Base-by-base conservation (phyloP, 805 yeast species). In the Candida saitoana region DNA sequence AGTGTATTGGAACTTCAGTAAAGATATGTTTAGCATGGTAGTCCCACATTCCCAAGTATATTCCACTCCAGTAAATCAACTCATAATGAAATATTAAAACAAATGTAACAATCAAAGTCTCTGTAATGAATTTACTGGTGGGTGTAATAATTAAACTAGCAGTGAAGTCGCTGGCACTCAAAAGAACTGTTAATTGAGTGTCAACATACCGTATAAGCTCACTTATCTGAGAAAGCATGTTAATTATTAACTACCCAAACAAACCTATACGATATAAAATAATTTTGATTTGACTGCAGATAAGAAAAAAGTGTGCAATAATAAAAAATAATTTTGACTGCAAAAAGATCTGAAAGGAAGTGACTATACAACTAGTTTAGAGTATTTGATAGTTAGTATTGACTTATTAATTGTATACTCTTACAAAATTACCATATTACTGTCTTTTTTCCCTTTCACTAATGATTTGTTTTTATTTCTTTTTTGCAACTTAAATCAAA, bases 1-100 rank as follows among this genome's bases (percentile, higher is more conserved):
- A 84, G 57, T 84, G 91, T 5, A 82, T 80, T 0, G 91, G 93
- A 18, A 78, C 74, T 35, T 84, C 85, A n/a, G 73, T 71, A 56
- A 84, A 84, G 18, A 79, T 76, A 41, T 82, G 84, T 49, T 77
- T 73, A 12, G 78, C 78, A 42, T 74, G 74, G 47, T 73, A 64
- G 20, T 73, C 73, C 80, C 80, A 75, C 4, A 65, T 45, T 1
- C 59, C 59, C 5, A 71, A 50, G 44, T 59, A 59, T 2, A 73
- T 62, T 1, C 79, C 80, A 20, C 65, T 44, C 61, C 71, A 63
- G 54, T 72, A 71, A 11, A 71, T 46, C 1, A 56, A 44, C 41
- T 75, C 76, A 48, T 73, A 74, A 25, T 65, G 54, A 29, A 64
- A 19, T 6, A 60, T 46, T n/a, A 50, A 9, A 12, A 62, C 42